Conservation (phyloP, 805 yeast species). For the Candida arabinofermentans region DNA sequence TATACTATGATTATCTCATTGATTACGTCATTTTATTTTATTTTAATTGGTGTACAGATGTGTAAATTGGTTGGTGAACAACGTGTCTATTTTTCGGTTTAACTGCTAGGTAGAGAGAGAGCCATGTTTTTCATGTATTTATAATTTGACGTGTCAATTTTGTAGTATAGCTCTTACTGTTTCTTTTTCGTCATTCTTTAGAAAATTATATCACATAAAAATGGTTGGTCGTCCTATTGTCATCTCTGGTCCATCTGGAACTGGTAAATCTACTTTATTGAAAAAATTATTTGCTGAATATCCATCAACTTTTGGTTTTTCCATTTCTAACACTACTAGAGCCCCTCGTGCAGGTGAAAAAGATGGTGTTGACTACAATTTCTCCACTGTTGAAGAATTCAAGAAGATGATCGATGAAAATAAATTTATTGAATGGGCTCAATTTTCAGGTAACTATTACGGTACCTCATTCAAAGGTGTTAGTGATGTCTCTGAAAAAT, state of each 20-base stretch:
- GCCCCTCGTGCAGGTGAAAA: conserved; percentile 87
- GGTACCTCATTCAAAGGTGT: conserved; percentile 92
- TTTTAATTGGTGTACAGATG: no score
- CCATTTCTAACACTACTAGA: conserved; percentile 92
- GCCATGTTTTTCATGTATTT: no score
- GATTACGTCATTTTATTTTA: no score
- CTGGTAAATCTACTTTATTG: conserved; percentile 93
- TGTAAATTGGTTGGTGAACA: no score
- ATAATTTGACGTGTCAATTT: no score
- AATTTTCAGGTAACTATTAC: conserved; percentile 95
- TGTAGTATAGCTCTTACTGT: no score
- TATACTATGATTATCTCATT: no score
- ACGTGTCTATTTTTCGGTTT: no score
- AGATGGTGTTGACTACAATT: conserved; percentile 87
- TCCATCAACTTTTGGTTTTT: conserved; percentile 89
- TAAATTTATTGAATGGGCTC: conserved; percentile 95
- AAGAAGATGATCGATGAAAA: conserved; percentile 65
- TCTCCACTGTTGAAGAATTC: conserved; percentile 76
- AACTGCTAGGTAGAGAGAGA: no score
- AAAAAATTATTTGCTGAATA: conserved; percentile 86
- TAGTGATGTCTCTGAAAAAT: conserved; percentile 55
- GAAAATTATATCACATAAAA: not conserved
- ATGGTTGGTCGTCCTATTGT: conserved; percentile 74
- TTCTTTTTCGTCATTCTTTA: no score
- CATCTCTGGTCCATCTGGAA: conserved; percentile 93